Base-by-base conservation (phyloP, 2,329 filamentous ascomycete species). In the Lachnellula willkommii region DNA sequence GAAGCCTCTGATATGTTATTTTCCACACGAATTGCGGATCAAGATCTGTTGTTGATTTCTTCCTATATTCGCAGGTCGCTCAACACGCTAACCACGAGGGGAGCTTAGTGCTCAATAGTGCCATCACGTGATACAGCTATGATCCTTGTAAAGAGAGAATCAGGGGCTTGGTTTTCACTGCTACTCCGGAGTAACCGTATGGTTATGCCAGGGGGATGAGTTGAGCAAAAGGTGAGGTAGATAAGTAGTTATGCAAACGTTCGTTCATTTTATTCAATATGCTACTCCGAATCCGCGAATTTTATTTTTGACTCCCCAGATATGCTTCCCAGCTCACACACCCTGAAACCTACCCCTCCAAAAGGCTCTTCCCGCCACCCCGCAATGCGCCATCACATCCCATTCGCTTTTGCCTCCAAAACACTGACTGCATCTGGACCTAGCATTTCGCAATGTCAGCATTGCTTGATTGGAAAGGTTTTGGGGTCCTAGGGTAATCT, bases 381-480 rank as follows among this genome's bases (percentile, higher is more conserved):
- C 50, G 51, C 54, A 60, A 37, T 46, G 17, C 26, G 24, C 14
- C 32, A 43, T 63, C 59, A 68, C 54, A 60, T 65, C 17, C 65
- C 70, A 62, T 74, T 75, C 17, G 66, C 73, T 63, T 73, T 75
- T 37, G 67, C 69, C 60, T 77, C 75, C 60, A 76, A 63, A 17
- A 69, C 60, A 55, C 69, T 65, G 32, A 76, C 62, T n/a, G 70
- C 63, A 61, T 69, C 65, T 58, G 47, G 66, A 60, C 61, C 28
- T 32, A 32, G 3, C 9, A 32, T 32, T 11, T 32, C 28, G 28
- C 28, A 32, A 12, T 3, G 28, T 32, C 28, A 32, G 28, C 28
- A 32, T 32, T 32, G 28, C 9, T 32, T 32, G 28, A 32, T 32
- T 32, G 9, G 28, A 32, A 11, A 32, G 28, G 9, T 32, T 32